Percentiles rank a stretch among this genome's conserved stretches.
These are phyloP conservation scores for Suillus fuscotomentosus DNA, from an alignment of 768 basidiomycete species.

Conservation along the genomic window DNA sequence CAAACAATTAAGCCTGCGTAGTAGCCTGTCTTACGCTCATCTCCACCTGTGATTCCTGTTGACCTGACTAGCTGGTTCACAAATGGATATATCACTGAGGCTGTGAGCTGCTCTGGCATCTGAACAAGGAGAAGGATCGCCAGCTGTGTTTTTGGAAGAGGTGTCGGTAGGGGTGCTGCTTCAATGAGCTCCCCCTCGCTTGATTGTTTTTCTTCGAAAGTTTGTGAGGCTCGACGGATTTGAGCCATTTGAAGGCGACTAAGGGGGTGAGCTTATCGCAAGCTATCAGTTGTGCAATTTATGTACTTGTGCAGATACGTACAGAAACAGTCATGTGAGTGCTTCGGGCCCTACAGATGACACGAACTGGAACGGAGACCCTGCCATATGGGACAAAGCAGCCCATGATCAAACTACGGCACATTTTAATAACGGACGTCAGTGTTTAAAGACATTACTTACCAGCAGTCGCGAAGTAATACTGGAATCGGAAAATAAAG, in stretches of 20 bases:
- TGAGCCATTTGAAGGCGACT: background rate
- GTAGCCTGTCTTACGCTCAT: conserved; percentile 45
- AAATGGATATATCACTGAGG: conserved; percentile 46
- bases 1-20: conserved; percentile 47
- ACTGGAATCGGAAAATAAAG: background rate
- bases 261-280: background rate
- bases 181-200: background rate
- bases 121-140: conserved; percentile 39
- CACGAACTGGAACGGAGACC: background rate
- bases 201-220: background rate
- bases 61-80: conserved; percentile 44
- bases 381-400: background rate
- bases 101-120: conserved; percentile 42
- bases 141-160: conserved; percentile 41
- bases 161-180: conserved; percentile 18
- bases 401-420: background rate
- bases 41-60: conserved; percentile 43
- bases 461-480: background rate
- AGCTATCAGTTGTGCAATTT: background rate
- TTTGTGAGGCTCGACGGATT: background rate
- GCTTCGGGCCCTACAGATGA: background rate
- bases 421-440: background rate
- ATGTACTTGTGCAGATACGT: background rate
- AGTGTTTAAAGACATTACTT: background rate
- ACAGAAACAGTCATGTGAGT: background rate